Percentiles rank a stretch among this genome's conserved stretches.
Evolutionary conservation across 768 basidiomycete species (phyloP).

Genomic region (Lactifluus piperatus): DNA sequence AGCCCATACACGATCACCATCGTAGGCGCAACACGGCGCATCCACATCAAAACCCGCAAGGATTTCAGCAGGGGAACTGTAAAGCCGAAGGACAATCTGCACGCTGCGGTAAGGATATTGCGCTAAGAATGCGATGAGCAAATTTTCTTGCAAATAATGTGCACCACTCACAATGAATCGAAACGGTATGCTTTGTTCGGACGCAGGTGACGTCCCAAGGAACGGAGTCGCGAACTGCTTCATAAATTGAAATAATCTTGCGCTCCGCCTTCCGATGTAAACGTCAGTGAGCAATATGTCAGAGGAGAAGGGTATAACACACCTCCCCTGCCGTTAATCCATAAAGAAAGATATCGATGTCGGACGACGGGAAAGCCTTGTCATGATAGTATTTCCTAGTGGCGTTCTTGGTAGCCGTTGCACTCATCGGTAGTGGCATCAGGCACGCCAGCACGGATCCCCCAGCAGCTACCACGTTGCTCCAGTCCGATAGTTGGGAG

Average conservation of each 20-base stretch:
- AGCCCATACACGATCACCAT: conserved; percentile 47
- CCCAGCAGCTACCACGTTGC: conserved; percentile 54
- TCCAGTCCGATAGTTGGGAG: conserved; percentile 51
- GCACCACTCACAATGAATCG: conserved; percentile 45
- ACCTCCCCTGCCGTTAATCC: conserved; percentile 49
- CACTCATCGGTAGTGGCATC: conserved; percentile 38
- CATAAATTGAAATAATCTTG: conserved; percentile 51
- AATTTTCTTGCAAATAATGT: too few relatives aligned
- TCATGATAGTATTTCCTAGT: conserved; percentile 52
- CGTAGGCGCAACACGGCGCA: conserved; percentile 50
- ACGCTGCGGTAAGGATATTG: conserved; percentile 63
- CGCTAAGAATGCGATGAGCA: conserved; percentile 27
- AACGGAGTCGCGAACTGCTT: conserved; percentile 55
- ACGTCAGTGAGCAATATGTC: background rate
- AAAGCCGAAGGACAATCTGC: conserved; percentile 58
- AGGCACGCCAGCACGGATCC: conserved; percentile 53
- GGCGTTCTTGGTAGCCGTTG: conserved; percentile 44
- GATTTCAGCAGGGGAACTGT: conserved; percentile 54
- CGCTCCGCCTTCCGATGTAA: conserved; percentile 39
- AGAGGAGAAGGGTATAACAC: background rate
- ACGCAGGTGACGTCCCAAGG: conserved; percentile 64
- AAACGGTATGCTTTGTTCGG: conserved; percentile 55
- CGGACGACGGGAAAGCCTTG: conserved; percentile 47
- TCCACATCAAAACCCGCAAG: conserved; percentile 63
- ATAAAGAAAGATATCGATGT: conserved; percentile 57